A percentile compares a stretch with the other conserved stretches of the same genome.
Conservation (phyloP, 2,329 filamentous ascomycete species). For the Lachnellula subtilissima region DNA sequence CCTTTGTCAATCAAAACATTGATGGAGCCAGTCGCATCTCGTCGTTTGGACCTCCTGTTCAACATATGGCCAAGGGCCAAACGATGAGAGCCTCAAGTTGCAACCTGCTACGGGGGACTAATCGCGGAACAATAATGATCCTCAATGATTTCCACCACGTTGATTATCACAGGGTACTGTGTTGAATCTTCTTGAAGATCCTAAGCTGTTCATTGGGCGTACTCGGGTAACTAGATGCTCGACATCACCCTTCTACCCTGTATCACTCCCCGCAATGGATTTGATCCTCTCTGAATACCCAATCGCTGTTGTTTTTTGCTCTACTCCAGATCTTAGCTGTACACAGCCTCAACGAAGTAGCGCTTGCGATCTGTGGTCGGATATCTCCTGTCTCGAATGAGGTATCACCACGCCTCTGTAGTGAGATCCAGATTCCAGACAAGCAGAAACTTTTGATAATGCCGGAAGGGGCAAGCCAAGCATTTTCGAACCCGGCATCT, state of each 20-base stretch:
- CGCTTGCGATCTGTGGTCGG: neutral
- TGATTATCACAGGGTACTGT: slow-evolving; percentile 3
- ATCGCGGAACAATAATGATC: slow-evolving; percentile 6
- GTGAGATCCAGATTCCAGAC: slow-evolving; percentile 18
- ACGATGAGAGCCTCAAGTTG: slow-evolving; percentile 24
- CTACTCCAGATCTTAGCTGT: slow-evolving; percentile 7
- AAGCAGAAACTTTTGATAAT: slow-evolving; percentile 10
- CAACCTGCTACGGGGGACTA: neutral
- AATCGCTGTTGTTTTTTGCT: neutral
- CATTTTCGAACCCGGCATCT: slow-evolving; percentile 21
- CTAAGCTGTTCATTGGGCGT: slow-evolving; percentile 3
- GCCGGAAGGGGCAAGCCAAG: slow-evolving; percentile 13
- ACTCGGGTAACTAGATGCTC: neutral
- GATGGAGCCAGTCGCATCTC: slow-evolving; percentile 15
- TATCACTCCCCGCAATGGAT: slow-evolving; percentile 1
- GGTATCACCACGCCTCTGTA: slow-evolving; percentile 16
- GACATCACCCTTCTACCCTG: slow-evolving; percentile 2
- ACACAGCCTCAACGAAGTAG: slow-evolving; percentile 5
- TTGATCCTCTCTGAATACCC: neutral
- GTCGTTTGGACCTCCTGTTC: neutral
- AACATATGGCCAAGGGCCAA: slow-evolving; percentile 17
- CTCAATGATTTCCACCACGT: slow-evolving; percentile 6
- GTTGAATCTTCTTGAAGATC: neutral
- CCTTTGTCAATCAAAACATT: slow-evolving; percentile 3
- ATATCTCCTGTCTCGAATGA: slow-evolving; percentile 13